Evolutionary conservation across 129 eudicot species (phyloP).

Genomic region (Solidago caesia): DNA sequence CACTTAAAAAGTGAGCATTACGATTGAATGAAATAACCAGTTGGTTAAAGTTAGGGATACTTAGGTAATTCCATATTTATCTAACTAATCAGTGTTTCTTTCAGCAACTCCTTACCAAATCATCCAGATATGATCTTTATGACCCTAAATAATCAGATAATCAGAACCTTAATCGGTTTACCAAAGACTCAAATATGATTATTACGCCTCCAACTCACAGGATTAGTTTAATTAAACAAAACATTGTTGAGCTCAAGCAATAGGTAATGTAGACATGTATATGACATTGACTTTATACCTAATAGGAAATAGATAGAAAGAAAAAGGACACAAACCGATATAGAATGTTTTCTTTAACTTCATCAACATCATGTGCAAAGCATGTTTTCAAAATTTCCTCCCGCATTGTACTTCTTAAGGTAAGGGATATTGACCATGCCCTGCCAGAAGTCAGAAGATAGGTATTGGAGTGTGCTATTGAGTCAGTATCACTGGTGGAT

Average conservation of each 20-base stretch:
- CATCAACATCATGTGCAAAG: slow-evolving; percentile 48
- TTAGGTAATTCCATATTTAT: not conserved
- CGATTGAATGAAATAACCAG: not conserved
- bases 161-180: slow-evolving; percentile 9
- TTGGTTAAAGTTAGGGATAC: not conserved
- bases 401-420: slow-evolving; percentile 49
- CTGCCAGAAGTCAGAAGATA: slow-evolving; percentile 63
- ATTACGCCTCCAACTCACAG: not conserved
- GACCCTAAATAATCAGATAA: not conserved
- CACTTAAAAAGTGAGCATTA: not conserved
- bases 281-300: not conserved
- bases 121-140: not conserved
- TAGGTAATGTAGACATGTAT: not conserved
- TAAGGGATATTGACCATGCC: slow-evolving; percentile 89
- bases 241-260: slow-evolving; percentile 10
- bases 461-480: slow-evolving; percentile 25
- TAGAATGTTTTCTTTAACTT: slow-evolving; percentile 52
- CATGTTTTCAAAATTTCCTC: slow-evolving; percentile 68
- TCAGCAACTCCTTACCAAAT: not conserved
- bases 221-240: not conserved
- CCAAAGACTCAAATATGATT: not conserved
- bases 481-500: slow-evolving; percentile 34
- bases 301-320: not conserved
- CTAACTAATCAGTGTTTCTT: not conserved
- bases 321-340: slow-evolving; percentile 52